Base-by-base conservation (phyloP, 768 basidiomycete genomes). In the Tricholoma saponaceum region DNA sequence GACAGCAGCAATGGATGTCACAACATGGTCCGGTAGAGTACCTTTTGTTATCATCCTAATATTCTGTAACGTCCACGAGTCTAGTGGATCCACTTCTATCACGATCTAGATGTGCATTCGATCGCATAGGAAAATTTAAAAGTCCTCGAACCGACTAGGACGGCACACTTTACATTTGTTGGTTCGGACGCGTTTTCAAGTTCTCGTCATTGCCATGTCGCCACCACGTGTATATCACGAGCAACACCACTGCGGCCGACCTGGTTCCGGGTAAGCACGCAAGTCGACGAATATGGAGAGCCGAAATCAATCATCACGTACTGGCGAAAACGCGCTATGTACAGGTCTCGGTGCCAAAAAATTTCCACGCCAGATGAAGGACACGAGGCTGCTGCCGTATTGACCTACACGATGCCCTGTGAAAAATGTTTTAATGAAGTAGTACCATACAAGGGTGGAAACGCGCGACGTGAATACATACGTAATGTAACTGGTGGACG, bases 361-460 rank as follows among this genome's bases (percentile, higher is more conserved):
- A 30, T 7, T 4, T 41, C 14, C 3, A 43, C 18, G 22, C 18
- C 18, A 37, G 35, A 35, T 4, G 2, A 3, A 35, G 12, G 4
- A 54, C 57, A 58, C 16, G 62, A 61, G 10, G 62, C 57, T 46
- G 60, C 60, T 20, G 60, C 55, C 57, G 59, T 59, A n/a, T 59
- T 61, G 16, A 60, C 60, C 37, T 61, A 57, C 8, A 61, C 60
- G 18, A 22, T 57, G 14, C 57, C 62, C 62, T 63, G 37, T 41
- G 6, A 28, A 41, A 49, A 18, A n/a, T 10, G 20, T 37, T n/a
- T n/a, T n/a, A 39, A 39, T 39, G 37, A 30, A 41, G 23, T 1
- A n/a, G 18, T 43, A 39, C 16, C 3, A 25, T 13, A 14, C n/a
- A 5, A 23, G 22, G n/a, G n/a, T n/a, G n/a, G 16, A 37, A n/a